Percentiles rank a stretch among this genome's conserved stretches.
phyloP scores from a whole-genome alignment of 768 basidiomycete species.

The Mycena amicta region DNA sequence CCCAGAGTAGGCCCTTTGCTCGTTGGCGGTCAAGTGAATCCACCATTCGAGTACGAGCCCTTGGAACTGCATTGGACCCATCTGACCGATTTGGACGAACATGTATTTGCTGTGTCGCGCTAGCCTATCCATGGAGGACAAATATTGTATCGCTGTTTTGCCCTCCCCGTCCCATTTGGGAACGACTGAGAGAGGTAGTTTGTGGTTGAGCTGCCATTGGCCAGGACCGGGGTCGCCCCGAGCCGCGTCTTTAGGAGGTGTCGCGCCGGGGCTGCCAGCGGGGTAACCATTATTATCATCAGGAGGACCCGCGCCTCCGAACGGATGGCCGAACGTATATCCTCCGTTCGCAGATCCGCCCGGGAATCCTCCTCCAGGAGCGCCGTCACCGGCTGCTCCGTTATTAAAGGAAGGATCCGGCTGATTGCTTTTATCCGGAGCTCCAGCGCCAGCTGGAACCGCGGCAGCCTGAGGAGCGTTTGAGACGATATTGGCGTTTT shows the following conservation, averaged over 20 bases:
- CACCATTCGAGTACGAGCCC: neutral
- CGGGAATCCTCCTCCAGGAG: neutral
- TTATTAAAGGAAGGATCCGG: no score
- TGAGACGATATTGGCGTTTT: no score
- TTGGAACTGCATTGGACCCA: neutral
- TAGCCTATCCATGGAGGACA: neutral
- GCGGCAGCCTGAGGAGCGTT: no score
- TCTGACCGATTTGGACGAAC: slow-evolving; percentile 13
- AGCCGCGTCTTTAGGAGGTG: neutral
- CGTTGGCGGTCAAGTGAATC: neutral
- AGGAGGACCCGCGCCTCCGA: neutral
- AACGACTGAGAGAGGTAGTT: neutral
- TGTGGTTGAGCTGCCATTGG: neutral
- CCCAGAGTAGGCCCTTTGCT: neutral
- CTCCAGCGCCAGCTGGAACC: no score
- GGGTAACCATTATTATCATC: neutral
- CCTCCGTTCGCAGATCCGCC: neutral
- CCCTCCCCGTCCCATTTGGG: neutral
- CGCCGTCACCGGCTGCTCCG: no score
- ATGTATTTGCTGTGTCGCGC: slow-evolving; percentile 15
- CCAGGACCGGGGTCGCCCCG: neutral
- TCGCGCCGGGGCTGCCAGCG: neutral
- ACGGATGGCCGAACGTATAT: neutral
- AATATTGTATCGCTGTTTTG: neutral
- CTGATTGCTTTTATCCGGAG: no score